Evolutionary conservation across 768 basidiomycete species (phyloP).

Genomic region (Tubosaeta brunneosetosa): DNA sequence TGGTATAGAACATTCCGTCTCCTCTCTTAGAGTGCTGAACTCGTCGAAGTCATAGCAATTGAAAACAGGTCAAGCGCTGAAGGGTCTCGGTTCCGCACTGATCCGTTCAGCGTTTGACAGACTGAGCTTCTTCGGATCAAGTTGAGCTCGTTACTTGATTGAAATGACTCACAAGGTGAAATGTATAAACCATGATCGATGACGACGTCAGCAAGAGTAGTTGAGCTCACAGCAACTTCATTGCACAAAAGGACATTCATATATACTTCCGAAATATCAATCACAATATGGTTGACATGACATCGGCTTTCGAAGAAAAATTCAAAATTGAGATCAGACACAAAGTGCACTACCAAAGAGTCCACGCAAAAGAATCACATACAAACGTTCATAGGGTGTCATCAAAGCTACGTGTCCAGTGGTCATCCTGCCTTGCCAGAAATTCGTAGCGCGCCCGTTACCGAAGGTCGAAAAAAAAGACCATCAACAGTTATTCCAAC

Average conservation of each 20-base stretch:
- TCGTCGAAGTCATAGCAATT: too few species aligned
- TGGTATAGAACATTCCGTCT: not conserved
- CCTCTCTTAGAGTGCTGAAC: not conserved
- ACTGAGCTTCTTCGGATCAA: too few species aligned
- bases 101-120: too few species aligned
- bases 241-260: not conserved
- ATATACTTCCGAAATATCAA: not conserved
- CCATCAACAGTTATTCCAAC: not conserved
- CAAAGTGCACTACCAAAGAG: not conserved
- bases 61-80: too few species aligned
- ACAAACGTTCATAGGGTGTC: conserved; percentile 9
- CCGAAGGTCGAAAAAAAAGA: not conserved
- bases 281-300: not conserved
- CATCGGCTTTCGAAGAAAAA: not conserved
- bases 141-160: too few species aligned
- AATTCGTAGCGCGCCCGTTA: conserved; percentile 3
- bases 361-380: conserved; percentile 8
- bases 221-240: too few species aligned
- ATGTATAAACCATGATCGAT: too few species aligned
- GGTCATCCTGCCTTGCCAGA: not conserved
- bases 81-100: too few species aligned
- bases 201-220: not conserved
- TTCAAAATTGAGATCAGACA: not conserved
- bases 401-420: conserved; percentile 5
- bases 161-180: too few species aligned